Base-by-base conservation (phyloP, 148 eudicot genomes). In the Cornus kousa region DNA sequence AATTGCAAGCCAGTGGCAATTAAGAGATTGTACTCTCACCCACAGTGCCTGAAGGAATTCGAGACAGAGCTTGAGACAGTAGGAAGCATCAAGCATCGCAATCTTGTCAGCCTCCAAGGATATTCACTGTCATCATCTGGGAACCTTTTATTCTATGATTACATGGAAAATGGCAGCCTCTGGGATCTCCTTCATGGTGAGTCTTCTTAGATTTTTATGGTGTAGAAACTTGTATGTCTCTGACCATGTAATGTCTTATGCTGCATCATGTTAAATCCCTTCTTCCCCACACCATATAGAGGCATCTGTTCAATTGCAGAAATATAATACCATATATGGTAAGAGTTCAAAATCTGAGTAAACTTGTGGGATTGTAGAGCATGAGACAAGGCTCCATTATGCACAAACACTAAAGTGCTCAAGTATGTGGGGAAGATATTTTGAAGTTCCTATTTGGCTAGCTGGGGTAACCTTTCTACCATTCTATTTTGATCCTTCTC, bases 81-180 rank as follows among this genome's bases (percentile, higher is more conserved):
- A 76, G 99, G 99, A 39, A 97, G 97, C 86, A 97, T 97, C 76
- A 97, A 97, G 81, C 99, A 97, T 77, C 86, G 99, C 46, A 97
- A 97, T 80, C 87, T 97, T 28, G 98, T 97, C 74, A 74, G 99
- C 82, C 88, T 97, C 50, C 99, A 97, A 81, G 99, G 95, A 6
- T 97, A 97, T 89, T 97, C 99, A 11, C 90, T 97, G 68, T 97
- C 98, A 2, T 91, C 91, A 2, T 81, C 87, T n/a, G 99, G 97
- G 76, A 88, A 97, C 84, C 94, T 97, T n/a, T 92, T 97, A 12
- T 94, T 97, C 84, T 97, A 94, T 69, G 97, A 97, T 73, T 97
- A 92, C 96, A 97, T 97, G 99, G 98, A 97, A 70, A 97, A 97
- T 72, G 99, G 99, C 5, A 94, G 98, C 84, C 92, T 97, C 32